Conservation (phyloP, 768 basidiomycete species). For the Podaxis mareebaensis region DNA sequence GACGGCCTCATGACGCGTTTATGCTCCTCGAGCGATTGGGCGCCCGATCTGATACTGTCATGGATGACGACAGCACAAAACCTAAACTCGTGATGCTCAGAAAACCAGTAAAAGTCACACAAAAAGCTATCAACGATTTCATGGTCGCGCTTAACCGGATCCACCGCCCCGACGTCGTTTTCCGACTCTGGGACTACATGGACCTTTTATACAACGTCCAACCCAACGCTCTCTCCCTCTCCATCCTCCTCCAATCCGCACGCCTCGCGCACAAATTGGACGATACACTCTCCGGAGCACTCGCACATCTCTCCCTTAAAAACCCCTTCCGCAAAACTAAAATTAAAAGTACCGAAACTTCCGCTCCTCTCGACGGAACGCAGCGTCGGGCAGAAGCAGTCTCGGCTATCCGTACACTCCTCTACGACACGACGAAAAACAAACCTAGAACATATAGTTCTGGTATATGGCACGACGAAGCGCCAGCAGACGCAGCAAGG, state of each 20-base stretch:
- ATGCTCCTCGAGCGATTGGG: conserved; percentile 45
- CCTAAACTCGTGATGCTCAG: not conserved
- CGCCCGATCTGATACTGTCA: not conserved
- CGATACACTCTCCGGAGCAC: conserved; percentile 48
- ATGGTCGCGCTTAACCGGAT: conserved; percentile 44
- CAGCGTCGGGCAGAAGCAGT: conserved; percentile 27
- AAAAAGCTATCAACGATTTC: conserved; percentile 23
- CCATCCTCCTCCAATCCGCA: conserved; percentile 61
- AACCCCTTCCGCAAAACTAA: conserved; percentile 31
- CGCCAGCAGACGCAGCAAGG: conserved; percentile 49
- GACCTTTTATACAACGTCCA: conserved; percentile 53
- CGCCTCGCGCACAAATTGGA: conserved; percentile 53
- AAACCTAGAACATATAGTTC: conserved; percentile 27
- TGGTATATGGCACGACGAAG: conserved; percentile 45
- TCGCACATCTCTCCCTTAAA: conserved; percentile 44
- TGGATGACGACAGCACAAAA: not conserved
- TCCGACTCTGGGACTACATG: conserved; percentile 71
- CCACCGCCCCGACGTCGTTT: conserved; percentile 62
- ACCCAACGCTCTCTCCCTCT: conserved; percentile 57
- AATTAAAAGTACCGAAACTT: not conserved
- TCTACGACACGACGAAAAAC: not conserved
- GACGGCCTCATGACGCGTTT: conserved; percentile 49
- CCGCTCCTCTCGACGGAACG: not conserved
- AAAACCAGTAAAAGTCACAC: conserved; percentile 18
- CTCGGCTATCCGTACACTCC: conserved; percentile 24